Conservation (phyloP, 2,329 filamentous ascomycete genomes). For the Didymella exigua region DNA sequence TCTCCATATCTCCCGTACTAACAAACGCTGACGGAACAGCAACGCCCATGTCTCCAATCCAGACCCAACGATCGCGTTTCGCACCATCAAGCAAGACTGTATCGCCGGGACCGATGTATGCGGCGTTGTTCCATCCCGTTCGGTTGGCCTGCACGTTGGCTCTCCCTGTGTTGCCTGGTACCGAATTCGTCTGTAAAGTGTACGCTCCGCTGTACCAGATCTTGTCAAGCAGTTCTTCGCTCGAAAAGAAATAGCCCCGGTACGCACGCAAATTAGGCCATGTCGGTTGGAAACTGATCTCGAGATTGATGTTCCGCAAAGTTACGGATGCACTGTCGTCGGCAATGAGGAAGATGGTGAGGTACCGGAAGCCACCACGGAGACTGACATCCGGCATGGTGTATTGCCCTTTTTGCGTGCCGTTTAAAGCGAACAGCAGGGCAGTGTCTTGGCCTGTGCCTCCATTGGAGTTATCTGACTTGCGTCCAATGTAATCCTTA, state of each 20-base stretch:
- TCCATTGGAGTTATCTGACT: constrained; percentile 52
- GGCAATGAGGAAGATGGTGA: constrained; percentile 55
- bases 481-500: constrained; percentile 52
- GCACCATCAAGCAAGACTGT: constrained; percentile 11
- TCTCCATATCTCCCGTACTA: constrained; percentile 53
- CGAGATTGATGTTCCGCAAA: constrained; percentile 49
- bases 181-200: constrained; percentile 47
- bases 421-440: constrained; percentile 52
- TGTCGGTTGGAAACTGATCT: constrained; percentile 57
- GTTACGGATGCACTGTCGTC: constrained; percentile 44
- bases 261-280: constrained; percentile 53
- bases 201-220: constrained; percentile 62
- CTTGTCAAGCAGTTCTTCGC: constrained; percentile 57
- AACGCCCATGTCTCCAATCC: constrained; percentile 50
- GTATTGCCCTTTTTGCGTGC: constrained; percentile 45
- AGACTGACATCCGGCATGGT: constrained; percentile 53
- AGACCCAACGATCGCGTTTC: constrained; percentile 13
- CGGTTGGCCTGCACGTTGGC: constrained; percentile 6
- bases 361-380: constrained; percentile 60
- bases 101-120: constrained; percentile 55
- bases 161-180: constrained; percentile 41
- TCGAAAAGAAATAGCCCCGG: constrained; percentile 44
- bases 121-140: constrained; percentile 35
- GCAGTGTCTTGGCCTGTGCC: constrained; percentile 51
- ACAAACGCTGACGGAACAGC: constrained; percentile 54